These are phyloP conservation scores for Colletotrichum graminicola DNA, from an alignment of 2,329 filamentous ascomycete species.

Conservation along the genomic window DNA sequence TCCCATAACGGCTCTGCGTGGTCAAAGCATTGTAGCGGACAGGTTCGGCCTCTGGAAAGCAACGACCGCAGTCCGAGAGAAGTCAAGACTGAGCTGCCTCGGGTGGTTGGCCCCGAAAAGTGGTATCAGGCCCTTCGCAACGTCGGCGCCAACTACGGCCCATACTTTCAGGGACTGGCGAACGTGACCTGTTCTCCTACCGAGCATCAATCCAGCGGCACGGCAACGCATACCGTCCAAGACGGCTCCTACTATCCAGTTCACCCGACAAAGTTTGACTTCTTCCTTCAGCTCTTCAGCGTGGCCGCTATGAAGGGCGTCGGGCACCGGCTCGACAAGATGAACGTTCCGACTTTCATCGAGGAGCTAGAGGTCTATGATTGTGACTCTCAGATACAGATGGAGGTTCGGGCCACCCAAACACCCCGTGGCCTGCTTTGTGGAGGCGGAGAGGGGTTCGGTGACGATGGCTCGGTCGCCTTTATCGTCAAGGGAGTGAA, in stretches of 20 bases:
- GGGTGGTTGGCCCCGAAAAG: background rate
- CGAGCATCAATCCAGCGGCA: background rate
- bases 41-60: slow-evolving; percentile 3
- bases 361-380: slow-evolving; percentile 1
- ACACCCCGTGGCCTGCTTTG: slow-evolving; percentile 17
- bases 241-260: slow-evolving; percentile 1
- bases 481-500: slow-evolving; percentile 14
- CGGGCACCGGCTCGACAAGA: slow-evolving; percentile 19
- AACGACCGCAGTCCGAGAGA: background rate
- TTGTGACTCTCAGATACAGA: background rate
- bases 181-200: slow-evolving; percentile 24
- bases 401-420: slow-evolving; percentile 16
- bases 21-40: slow-evolving; percentile 42
- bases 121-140: slow-evolving; percentile 31
- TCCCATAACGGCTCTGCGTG: slow-evolving; percentile 44
- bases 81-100: background rate
- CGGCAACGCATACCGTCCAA: slow-evolving; percentile 3
- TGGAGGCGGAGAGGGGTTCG: slow-evolving; percentile 3
- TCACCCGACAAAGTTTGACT: slow-evolving; percentile 23
- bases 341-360: slow-evolving; percentile 34
- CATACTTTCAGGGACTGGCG: slow-evolving; percentile 26
- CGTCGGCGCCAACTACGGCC: slow-evolving; percentile 33
- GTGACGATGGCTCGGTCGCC: background rate
- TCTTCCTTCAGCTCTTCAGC: slow-evolving; percentile 32
- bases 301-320: slow-evolving; percentile 24